Evolutionary conservation across 108 stramenopile genomes (phyloP), one percentile per base, ranked within the genome.

Genomic region (Cyclotella choctawhatcheeana): DNA sequence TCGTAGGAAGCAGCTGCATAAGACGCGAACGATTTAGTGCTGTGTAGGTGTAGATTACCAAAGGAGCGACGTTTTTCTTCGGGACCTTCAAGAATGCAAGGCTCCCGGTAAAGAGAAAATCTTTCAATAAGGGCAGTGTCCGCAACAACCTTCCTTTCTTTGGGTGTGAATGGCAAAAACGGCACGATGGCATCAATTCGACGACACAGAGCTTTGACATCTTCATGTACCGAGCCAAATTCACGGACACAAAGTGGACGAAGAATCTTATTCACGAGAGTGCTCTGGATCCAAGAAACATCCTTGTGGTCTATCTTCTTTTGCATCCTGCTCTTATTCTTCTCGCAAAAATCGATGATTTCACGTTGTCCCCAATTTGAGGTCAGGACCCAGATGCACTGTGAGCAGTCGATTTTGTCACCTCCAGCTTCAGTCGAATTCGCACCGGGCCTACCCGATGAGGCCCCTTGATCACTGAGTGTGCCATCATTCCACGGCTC

Each of bases 401-500:
- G 55, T 4, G 27, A 31, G 30, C 55, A 56, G 20, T 56, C 55
- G 31, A 56, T 56, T 56, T 56, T 56, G 31, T n/a, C 55, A 2
- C 51, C 22, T n/a, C n/a, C n/a, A n/a, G n/a, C n/a, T n/a, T n/a
- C n/a, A n/a, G n/a, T n/a, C n/a, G n/a, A n/a, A n/a, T n/a, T n/a
- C n/a, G n/a, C n/a, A n/a, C n/a, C n/a, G n/a, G n/a, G n/a, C n/a
- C n/a, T n/a, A n/a, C n/a, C n/a, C 1, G 51, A 52, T 18, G 51
- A 52, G 51, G 51, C 51, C 13, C 55, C 55, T 31, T 12, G 55
- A n/a, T 56, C 55, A 56, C 17, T 56, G 27, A 56, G 55, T 31
- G 55, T 56, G 1, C 55, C 55, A 30, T 56, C 55, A 29, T 56
- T 29, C 55, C 55, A 56, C 10, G 55, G 30, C 31, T 56, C 55